phyloP scores from a whole-genome alignment of 805 yeast genomes.

The Kodamaea neixiangensis region DNA sequence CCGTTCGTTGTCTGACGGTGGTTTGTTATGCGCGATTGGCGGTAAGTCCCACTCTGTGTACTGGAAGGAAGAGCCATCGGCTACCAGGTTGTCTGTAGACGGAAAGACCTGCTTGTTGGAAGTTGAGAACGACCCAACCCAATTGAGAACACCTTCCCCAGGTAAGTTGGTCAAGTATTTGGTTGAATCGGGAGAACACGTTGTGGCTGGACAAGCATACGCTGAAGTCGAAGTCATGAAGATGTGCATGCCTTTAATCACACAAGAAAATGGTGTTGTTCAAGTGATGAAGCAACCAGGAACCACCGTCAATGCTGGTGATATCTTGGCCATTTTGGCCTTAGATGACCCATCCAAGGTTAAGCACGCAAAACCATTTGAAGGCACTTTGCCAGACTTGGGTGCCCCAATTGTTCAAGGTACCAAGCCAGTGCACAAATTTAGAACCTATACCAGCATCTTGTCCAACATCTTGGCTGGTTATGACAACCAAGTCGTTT shows the following conservation, averaged over 20 bases:
- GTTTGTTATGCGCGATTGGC: slow-evolving; percentile 80
- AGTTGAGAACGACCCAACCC: slow-evolving; percentile 97
- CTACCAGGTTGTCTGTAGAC: slow-evolving; percentile 92
- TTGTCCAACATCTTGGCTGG: slow-evolving; percentile 83
- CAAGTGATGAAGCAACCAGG: slow-evolving; percentile 98
- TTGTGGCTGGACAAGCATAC: slow-evolving; percentile 86
- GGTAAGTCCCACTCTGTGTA: slow-evolving; percentile 94
- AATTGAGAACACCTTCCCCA: slow-evolving; percentile 97
- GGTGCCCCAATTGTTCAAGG: slow-evolving; percentile 86
- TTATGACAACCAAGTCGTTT: slow-evolving; percentile 91
- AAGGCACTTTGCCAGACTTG: slow-evolving; percentile 86
- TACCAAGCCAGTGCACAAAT: slow-evolving; percentile 78
- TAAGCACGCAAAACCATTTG: slow-evolving; percentile 93
- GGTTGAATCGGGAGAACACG: slow-evolving; percentile 94
- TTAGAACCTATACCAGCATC: slow-evolving; percentile 56
- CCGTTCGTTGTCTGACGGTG: slow-evolving; percentile 91
- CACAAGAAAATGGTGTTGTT: slow-evolving; percentile 90
- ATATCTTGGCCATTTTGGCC: slow-evolving; percentile 90
- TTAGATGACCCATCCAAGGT: slow-evolving; percentile 97
- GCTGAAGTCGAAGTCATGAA: slow-evolving; percentile 99
- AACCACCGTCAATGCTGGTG: slow-evolving; percentile 95
- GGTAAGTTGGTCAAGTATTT: slow-evolving; percentile 94
- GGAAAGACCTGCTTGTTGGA: slow-evolving; percentile 93
- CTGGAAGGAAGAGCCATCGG: slow-evolving; percentile 97
- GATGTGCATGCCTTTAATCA: slow-evolving; percentile 97